Evolutionary conservation across 2,329 filamentous ascomycete species (phyloP).

Genomic region (Neocatenulostroma microsporum): DNA sequence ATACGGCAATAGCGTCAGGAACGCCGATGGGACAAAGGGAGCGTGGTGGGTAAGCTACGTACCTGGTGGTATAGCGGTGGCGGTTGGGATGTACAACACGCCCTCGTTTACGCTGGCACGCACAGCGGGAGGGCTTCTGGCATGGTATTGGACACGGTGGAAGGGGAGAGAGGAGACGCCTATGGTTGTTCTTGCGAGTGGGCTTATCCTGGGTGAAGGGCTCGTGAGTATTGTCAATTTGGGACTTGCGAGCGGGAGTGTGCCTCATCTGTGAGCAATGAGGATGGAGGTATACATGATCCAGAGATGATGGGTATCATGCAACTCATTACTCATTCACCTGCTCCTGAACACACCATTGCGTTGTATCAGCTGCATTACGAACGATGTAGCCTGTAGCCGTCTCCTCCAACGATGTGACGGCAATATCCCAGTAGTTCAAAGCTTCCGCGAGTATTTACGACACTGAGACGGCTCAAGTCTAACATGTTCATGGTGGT

Average conservation of each 20-base stretch:
- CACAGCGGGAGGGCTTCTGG: slow-evolving; percentile 67
- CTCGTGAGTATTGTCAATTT: slow-evolving; percentile 88
- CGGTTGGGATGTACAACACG: slow-evolving; percentile 96
- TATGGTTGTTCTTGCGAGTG: slow-evolving; percentile 81
- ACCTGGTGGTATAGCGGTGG: slow-evolving; percentile 90
- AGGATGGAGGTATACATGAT: too few species aligned
- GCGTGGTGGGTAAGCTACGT: slow-evolving; percentile 64
- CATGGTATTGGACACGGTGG: slow-evolving; percentile 66
- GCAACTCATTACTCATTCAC: too few species aligned
- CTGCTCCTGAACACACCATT: too few species aligned
- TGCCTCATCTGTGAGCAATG: slow-evolving; percentile 58
- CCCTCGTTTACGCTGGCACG: slow-evolving; percentile 90
- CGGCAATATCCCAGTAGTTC: too few species aligned
- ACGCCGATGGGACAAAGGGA: slow-evolving; percentile 25
- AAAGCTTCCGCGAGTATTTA: too few species aligned
- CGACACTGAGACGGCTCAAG: too few species aligned
- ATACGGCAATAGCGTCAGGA: slow-evolving; percentile 38
- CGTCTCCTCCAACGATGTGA: too few species aligned
- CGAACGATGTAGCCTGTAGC: too few species aligned
- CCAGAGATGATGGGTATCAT: not conserved
- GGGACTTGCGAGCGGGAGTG: slow-evolving; percentile 64
- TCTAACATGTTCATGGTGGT: too few species aligned
- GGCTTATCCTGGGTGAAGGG: slow-evolving; percentile 86
- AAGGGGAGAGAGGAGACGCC: slow-evolving; percentile 56
- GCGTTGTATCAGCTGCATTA: too few species aligned